Conservation (phyloP, 176 grass and related monocot species). For the Poa pratensis region DNA sequence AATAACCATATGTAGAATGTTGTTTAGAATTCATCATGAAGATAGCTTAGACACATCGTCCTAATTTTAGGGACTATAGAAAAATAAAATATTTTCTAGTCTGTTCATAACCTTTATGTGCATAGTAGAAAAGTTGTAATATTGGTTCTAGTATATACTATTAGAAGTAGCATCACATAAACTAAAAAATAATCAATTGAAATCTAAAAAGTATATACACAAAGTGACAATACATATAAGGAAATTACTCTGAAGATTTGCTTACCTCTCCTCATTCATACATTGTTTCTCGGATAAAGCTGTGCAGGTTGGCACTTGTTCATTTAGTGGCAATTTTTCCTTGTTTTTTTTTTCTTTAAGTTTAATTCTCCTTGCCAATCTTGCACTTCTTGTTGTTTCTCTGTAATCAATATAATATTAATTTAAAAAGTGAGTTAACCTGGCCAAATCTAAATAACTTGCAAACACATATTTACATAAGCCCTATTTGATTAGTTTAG, state of each 20-base stretch:
- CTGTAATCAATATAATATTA: background rate
- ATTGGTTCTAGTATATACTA: background rate
- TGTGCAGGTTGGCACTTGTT: background rate
- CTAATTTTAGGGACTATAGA: too few species aligned
- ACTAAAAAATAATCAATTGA: background rate
- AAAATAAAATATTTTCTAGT: too few species aligned
- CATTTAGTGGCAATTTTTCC: background rate
- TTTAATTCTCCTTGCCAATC: conserved; percentile 1
- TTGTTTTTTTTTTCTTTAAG: background rate
- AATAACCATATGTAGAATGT: too few species aligned
- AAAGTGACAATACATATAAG: background rate
- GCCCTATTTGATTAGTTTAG: too few species aligned
- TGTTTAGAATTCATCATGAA: too few species aligned
- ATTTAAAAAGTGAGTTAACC: background rate
- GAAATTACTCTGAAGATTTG: background rate
- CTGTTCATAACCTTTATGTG: background rate
- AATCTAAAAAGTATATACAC: background rate
- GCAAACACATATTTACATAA: too few species aligned
- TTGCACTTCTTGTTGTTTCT: background rate
- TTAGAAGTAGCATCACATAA: background rate
- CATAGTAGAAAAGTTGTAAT: background rate
- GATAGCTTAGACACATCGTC: too few species aligned
- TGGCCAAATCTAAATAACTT: too few species aligned
- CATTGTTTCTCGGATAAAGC: background rate
- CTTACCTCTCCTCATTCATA: background rate